A percentile compares a stretch with the other conserved stretches of the same genome.
These are phyloP conservation scores for Circinella umbellata DNA, from an alignment of 371 early-diverging fungal genomes.

Conservation along the genomic window DNA sequence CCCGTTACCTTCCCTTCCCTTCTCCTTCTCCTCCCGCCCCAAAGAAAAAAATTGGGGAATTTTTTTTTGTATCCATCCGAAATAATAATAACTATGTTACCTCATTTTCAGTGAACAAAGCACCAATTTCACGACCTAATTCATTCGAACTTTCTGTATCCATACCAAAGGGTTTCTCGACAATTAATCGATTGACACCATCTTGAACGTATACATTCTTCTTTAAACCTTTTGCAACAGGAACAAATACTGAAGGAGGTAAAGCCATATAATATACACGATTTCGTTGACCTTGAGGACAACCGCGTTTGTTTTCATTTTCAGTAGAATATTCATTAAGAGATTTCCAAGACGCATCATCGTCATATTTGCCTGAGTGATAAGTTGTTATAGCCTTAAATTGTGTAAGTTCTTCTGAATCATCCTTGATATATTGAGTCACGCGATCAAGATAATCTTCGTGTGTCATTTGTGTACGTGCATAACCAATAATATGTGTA, in stretches of 20 bases:
- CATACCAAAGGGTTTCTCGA: constrained; percentile 99
- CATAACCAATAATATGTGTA: constrained; percentile 91
- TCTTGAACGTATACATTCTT: constrained; percentile 63
- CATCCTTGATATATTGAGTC: constrained; percentile 74
- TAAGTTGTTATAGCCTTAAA: constrained; percentile 88
- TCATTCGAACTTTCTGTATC: constrained; percentile 80
- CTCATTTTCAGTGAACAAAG: constrained; percentile 84
- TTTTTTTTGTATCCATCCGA: background rate
- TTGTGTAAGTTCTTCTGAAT: constrained; percentile 44
- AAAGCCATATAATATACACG: constrained; percentile 94
- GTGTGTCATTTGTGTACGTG: constrained; percentile 84
- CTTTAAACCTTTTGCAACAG: constrained; percentile 80
- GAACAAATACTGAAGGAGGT: constrained; percentile 95
- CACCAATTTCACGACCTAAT: constrained; percentile 72
- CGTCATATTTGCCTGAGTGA: constrained; percentile 89
- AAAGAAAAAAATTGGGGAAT: background rate
- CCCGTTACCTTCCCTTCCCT: too few species aligned
- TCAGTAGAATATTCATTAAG: constrained; percentile 65
- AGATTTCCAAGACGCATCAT: constrained; percentile 71
- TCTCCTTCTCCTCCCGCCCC: background rate
- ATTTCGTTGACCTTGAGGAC: constrained; percentile 27
- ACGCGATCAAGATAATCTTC: constrained; percentile 84
- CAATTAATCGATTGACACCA: constrained; percentile 81
- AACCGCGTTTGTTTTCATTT: constrained; percentile 47
- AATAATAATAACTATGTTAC: constrained; percentile 22